Evolutionary conservation across 129 eudicot species (phyloP).

Genomic region (Kitagawia praeruptora): DNA sequence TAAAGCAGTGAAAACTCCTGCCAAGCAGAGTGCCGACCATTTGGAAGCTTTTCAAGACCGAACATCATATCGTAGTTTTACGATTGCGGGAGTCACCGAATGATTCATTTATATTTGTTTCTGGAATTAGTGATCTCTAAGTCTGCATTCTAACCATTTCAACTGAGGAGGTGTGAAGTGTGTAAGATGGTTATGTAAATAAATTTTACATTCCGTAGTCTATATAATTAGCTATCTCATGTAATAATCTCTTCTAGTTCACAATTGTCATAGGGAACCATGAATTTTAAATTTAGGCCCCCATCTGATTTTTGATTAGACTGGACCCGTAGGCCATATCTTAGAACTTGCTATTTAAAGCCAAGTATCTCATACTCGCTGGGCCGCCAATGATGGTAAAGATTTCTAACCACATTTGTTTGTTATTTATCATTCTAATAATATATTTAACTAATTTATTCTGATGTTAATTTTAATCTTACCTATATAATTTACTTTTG

Average conservation of each 20-base stretch:
- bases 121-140: not conserved
- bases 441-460: not conserved
- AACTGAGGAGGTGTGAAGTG: not conserved
- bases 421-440: not conserved
- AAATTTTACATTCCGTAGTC: not conserved
- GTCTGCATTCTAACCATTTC: not conserved
- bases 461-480: not conserved
- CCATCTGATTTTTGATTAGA: not conserved
- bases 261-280: not conserved
- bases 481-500: not conserved
- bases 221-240: not conserved
- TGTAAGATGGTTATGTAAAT: not conserved
- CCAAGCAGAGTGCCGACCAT: not conserved
- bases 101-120: not conserved
- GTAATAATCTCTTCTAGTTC: not conserved
- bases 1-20: not conserved
- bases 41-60: not conserved
- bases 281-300: not conserved
- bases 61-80: not conserved
- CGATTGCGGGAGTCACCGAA: not conserved
- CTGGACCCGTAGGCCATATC: not conserved
- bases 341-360: not conserved
- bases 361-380: not conserved
- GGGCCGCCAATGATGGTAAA: not conserved
- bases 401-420: not conserved